Conservation (phyloP, 2,329 filamentous ascomycete genomes). For the Salinomyces thailandicus region DNA sequence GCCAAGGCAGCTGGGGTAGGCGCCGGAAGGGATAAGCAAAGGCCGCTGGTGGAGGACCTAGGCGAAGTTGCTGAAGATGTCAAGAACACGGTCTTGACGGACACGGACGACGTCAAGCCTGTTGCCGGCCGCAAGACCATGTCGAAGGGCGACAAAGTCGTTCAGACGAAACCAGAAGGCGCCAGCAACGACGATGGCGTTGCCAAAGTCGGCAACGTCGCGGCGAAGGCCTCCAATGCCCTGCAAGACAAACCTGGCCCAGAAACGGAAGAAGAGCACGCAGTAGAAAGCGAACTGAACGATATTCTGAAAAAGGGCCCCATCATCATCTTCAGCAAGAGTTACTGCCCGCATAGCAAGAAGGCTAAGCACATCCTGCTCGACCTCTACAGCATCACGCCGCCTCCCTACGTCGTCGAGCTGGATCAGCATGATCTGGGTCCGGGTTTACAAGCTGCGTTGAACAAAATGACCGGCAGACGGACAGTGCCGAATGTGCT, state of each 20-base stretch:
- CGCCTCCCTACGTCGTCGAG: constrained; percentile 78
- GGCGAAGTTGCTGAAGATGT: constrained; percentile 51
- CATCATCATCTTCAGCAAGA: constrained; percentile 91
- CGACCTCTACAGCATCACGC: constrained; percentile 72
- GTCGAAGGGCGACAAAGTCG: constrained; percentile 26
- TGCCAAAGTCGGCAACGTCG: constrained; percentile 35
- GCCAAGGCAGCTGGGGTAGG: constrained; percentile 13
- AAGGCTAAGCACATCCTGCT: constrained; percentile 77
- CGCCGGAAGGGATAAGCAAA: constrained; percentile 38
- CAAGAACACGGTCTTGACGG: constrained; percentile 11
- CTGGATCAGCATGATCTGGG: constrained; percentile 75
- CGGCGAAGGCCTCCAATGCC: constrained; percentile 26
- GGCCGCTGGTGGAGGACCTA: not conserved
- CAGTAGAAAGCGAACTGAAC: constrained; percentile 62
- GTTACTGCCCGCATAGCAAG: constrained; percentile 79
- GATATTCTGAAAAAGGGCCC: constrained; percentile 73
- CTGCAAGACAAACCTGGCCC: constrained; percentile 26
- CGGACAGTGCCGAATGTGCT: constrained; percentile 87
- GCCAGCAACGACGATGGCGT: constrained; percentile 33
- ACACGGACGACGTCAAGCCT: constrained; percentile 23
- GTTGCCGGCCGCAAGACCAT: constrained; percentile 47
- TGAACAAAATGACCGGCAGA: constrained; percentile 65
- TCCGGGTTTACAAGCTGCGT: constrained; percentile 53
- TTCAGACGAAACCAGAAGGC: constrained; percentile 22
- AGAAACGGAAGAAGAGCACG: constrained; percentile 50